Evolutionary conservation across 306 rosid species (phyloP).

Genomic region (Inga oerstediana): DNA sequence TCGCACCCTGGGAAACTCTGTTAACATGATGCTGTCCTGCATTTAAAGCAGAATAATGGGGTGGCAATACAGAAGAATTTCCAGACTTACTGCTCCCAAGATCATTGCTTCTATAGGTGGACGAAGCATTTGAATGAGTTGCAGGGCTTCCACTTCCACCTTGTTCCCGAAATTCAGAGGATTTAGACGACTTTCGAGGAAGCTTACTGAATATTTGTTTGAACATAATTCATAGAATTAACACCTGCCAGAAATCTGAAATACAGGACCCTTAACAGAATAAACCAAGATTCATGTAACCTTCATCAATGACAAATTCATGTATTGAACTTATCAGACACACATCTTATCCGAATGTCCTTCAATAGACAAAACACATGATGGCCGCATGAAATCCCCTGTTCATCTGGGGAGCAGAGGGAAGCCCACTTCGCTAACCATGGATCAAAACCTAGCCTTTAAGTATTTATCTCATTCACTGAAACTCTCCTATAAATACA

Average conservation of each 20-base stretch:
- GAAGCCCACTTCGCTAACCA: conserved; percentile 17
- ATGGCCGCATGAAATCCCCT: background rate
- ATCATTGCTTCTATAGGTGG: conserved; percentile 46
- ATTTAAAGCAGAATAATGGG: conserved; percentile 43
- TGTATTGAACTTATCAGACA: conserved; percentile 8
- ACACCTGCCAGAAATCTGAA: conserved; percentile 28
- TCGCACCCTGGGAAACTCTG: conserved; percentile 33
- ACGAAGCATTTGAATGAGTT: conserved; percentile 41
- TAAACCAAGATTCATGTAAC: conserved; percentile 8
- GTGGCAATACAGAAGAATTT: conserved; percentile 41
- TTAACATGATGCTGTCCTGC: conserved; percentile 44
- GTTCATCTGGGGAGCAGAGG: conserved; percentile 41
- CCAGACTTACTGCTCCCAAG: conserved; percentile 42
- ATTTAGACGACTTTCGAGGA: conserved; percentile 60
- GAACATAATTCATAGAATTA: conserved; percentile 47
- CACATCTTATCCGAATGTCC: background rate
- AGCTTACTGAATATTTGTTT: conserved; percentile 58
- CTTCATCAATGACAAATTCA: conserved; percentile 17
- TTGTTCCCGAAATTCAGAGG: conserved; percentile 42
- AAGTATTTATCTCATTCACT: conserved; percentile 25
- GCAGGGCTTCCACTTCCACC: conserved; percentile 42
- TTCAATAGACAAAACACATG: background rate
- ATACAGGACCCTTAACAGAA: conserved; percentile 10
- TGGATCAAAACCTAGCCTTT: conserved; percentile 34
- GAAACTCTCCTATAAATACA: conserved; percentile 4